A percentile compares a stretch with the other conserved stretches of the same genome.
These are phyloP conservation scores for Trypanosoma cruzi DNA, from an alignment of 208 protist species.

Conservation along the genomic window DNA sequence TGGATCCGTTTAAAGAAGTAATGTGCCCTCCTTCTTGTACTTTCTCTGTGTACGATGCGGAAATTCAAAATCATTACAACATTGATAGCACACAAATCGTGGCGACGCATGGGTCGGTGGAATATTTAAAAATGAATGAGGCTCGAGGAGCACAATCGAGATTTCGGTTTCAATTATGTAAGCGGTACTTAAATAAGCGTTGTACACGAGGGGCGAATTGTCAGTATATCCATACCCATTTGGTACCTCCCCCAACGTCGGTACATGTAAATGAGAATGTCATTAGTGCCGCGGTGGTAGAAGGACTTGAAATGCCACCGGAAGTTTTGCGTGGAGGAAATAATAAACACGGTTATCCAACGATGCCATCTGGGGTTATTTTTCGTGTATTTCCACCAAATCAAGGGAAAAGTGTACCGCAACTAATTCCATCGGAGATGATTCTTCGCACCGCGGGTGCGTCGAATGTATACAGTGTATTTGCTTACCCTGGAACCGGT, in stretches of 20 bases:
- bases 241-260: conserved; percentile 36
- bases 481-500: conserved; percentile 5
- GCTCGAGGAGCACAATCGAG: conserved; percentile 49
- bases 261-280: conserved; percentile 77
- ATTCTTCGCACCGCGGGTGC: conserved; percentile 60
- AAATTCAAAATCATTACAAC: conserved; percentile 53
- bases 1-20: conserved; percentile 15
- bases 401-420: conserved; percentile 39
- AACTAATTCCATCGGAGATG: conserved; percentile 56
- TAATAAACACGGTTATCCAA: conserved; percentile 51
- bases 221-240: conserved; percentile 60
- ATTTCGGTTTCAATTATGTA: conserved; percentile 73
- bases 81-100: conserved; percentile 56
- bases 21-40: conserved; percentile 32
- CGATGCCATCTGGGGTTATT: conserved; percentile 43
- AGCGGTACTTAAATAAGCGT: conserved; percentile 40
- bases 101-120: conserved; percentile 59
- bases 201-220: conserved; percentile 49
- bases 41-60: conserved; percentile 65
- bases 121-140: conserved; percentile 57
- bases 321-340: conserved; percentile 48
- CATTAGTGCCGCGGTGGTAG: conserved; percentile 27
- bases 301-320: conserved; percentile 14
- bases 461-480: conserved; percentile 30
- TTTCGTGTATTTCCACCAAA: conserved; percentile 68